Evolutionary conservation across 345 rosid species (phyloP), one percentile per base, ranked within the genome.

Genomic region (Salix exigua): DNA sequence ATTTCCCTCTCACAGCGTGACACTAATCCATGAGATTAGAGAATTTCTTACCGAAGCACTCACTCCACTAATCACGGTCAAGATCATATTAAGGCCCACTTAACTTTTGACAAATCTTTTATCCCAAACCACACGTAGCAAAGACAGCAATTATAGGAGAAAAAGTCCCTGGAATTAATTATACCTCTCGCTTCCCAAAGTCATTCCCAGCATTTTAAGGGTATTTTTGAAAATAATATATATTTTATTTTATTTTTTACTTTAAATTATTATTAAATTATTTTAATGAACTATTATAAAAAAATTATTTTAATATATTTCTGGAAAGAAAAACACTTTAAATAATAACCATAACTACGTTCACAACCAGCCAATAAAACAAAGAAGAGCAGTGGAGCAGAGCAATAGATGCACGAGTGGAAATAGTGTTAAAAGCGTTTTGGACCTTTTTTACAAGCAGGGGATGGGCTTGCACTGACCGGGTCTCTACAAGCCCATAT

Each of bases 41-140:
- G 50, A 17, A 38, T 30, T 25, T 30, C 1, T 68, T 46, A 6
- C 10, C 5, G 38, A 65, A 44, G 66, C 75, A 71, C 55, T 72
- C 42, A 26, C 30, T 26, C 75, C 80, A 38, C 33, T 65, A 72
- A 77, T 77, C 71, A 65, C 76, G 80, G 74, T 5, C 26, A 62
- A 44, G 14, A 77, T 70, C 25, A 33, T 40, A 8, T 48, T 8
- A 55, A 28, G 14, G 4, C 58, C 31, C 66, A 69, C 78, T 68
- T 38, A 37, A 58, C 78, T 58, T 69, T 12, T n/a, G 11, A 23
- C 1, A 9, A 58, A 10, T 5, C 63, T 10, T 58, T 58, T 26
- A 58, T 58, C 28, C 28, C 5, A n/a, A 6, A 16, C 21, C 61
- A 53, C 61, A 53, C 61, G 25, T 2, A 21, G 10, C 61, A 21